Conservation (phyloP, 352 stramenopile genomes). For the Globisporangium iwayamae region DNA sequence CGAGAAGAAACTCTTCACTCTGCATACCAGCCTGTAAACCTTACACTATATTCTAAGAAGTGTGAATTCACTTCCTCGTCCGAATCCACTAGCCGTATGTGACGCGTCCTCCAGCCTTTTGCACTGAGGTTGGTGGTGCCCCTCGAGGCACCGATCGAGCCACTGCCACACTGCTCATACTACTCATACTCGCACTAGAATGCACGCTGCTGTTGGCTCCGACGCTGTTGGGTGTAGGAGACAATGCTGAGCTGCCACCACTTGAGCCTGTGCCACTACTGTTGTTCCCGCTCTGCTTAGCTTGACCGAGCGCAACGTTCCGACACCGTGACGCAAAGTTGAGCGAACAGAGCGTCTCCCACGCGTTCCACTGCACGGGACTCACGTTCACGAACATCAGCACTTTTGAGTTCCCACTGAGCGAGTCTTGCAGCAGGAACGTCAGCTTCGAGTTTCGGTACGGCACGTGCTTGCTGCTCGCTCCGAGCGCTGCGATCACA, state of each 20-base stretch:
- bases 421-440: constrained; percentile 81
- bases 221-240: neutral
- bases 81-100: constrained; percentile 1
- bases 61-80: too few species aligned
- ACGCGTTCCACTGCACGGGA: constrained; percentile 84
- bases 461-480: constrained; percentile 90
- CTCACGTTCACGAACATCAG: constrained; percentile 89
- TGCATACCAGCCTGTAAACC: too few species aligned
- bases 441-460: constrained; percentile 97
- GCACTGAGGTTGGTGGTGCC: constrained; percentile 15
- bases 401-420: constrained; percentile 80
- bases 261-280: neutral
- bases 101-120: constrained; percentile 11
- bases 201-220: constrained; percentile 24
- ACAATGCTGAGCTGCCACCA: neutral
- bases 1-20: too few species aligned
- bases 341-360: constrained; percentile 88
- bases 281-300: constrained; percentile 44
- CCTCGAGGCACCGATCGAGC: constrained; percentile 2
- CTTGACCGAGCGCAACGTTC: constrained; percentile 83
- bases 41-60: too few species aligned
- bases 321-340: constrained; percentile 89
- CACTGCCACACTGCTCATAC: constrained; percentile 21
- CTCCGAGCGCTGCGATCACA: constrained; percentile 91
- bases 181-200: constrained; percentile 30